A percentile compares a stretch with the other conserved stretches of the same genome.
These are phyloP conservation scores for Cubamyces lactineus DNA, from an alignment of 768 basidiomycete species.

Conservation along the genomic window DNA sequence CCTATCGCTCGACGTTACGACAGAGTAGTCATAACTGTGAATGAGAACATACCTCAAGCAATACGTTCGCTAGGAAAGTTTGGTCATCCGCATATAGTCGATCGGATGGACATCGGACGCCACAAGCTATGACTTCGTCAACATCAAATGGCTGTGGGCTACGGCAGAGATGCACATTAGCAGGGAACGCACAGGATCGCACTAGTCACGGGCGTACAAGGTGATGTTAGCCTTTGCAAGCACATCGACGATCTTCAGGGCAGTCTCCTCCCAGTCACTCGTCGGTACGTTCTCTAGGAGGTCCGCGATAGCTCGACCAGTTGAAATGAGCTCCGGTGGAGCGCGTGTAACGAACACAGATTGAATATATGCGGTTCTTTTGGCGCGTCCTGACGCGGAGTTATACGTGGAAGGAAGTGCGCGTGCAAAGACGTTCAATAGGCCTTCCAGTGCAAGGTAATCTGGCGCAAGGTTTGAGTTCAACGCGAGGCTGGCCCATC, in stretches of 20 bases:
- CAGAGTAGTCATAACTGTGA: no score
- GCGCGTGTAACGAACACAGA: slow-evolving; percentile 47
- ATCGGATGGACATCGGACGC: slow-evolving; percentile 42
- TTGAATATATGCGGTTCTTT: slow-evolving; percentile 51
- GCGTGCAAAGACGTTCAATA: slow-evolving; percentile 59
- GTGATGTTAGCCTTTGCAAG: slow-evolving; percentile 49
- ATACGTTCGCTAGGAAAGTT: slow-evolving; percentile 55
- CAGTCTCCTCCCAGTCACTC: slow-evolving; percentile 57
- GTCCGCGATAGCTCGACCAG: slow-evolving; percentile 42
- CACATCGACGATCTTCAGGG: slow-evolving; percentile 48
- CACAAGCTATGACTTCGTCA: slow-evolving; percentile 43
- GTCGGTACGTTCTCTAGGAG: slow-evolving; percentile 46
- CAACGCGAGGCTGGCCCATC: background rate
- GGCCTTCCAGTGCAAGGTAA: slow-evolving; percentile 58
- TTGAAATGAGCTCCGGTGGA: slow-evolving; percentile 40
- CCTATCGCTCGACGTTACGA: slow-evolving; percentile 35
- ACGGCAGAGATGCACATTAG: background rate
- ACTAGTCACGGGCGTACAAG: slow-evolving; percentile 44
- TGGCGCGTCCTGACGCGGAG: slow-evolving; percentile 38
- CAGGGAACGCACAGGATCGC: no score
- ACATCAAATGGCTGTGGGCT: slow-evolving; percentile 67
- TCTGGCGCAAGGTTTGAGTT: slow-evolving; percentile 38
- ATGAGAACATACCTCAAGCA: slow-evolving; percentile 28
- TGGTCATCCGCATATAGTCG: slow-evolving; percentile 56
- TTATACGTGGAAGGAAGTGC: slow-evolving; percentile 51